phyloP scores from a whole-genome alignment of 2,329 filamentous ascomycete species.

The Emmonsiellopsis sp. region DNA sequence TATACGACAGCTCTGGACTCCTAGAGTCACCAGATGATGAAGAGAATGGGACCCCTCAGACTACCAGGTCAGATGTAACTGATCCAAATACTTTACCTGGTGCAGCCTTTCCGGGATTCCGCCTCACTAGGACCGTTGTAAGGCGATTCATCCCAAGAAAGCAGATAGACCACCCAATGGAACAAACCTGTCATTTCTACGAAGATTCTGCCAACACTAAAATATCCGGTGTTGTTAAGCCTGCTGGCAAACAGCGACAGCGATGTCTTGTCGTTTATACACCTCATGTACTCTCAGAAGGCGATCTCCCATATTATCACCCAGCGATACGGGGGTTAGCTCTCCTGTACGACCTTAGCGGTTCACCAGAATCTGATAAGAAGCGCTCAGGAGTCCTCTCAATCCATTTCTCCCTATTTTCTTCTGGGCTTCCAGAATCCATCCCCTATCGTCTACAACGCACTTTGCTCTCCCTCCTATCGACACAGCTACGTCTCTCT shows the following conservation, averaged over 20 bases:
- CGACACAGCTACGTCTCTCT: conserved; percentile 28
- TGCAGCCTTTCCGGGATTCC: conserved; percentile 20
- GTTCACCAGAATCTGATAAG: conserved; percentile 20
- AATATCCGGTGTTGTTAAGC: conserved; percentile 22
- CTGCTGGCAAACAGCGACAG: background rate
- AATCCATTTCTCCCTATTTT: conserved; percentile 44
- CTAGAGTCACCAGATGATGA: conserved; percentile 24
- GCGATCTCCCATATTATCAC: conserved; percentile 78
- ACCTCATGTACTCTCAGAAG: conserved; percentile 55
- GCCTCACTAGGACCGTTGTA: conserved; percentile 56
- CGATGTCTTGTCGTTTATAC: conserved; percentile 59
- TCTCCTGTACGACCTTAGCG: conserved; percentile 54
- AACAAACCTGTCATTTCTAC: conserved; percentile 77
- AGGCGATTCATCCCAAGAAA: conserved; percentile 76
- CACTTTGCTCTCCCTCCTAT: conserved; percentile 27
- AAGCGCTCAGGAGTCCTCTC: conserved; percentile 32
- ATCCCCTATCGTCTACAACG: conserved; percentile 30
- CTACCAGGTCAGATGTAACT: background rate
- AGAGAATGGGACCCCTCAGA: conserved; percentile 13
- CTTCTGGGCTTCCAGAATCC: conserved; percentile 18
- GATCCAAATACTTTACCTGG: conserved; percentile 13
- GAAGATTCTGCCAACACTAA: conserved; percentile 9
- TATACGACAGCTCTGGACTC: conserved; percentile 42
- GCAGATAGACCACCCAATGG: conserved; percentile 61
- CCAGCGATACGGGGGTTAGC: conserved; percentile 65